phyloP scores from a whole-genome alignment of 306 rosid species.

The Begonia fuchsioides region DNA sequence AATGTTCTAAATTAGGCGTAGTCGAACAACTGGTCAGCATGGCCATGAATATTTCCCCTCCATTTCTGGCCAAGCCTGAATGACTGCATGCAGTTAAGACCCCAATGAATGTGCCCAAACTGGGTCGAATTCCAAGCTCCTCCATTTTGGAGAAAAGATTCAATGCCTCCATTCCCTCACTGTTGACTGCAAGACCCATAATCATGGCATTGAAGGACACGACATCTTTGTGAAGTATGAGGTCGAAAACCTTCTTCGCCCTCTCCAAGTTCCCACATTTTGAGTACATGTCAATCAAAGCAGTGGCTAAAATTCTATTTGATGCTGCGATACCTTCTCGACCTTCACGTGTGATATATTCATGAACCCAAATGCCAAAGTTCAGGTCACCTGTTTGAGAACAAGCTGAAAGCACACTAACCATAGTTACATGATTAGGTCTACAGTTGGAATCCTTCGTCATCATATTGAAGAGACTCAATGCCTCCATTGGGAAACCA shows the following conservation, averaged over 20 bases:
- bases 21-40: slow-evolving; percentile 13
- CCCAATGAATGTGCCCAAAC: slow-evolving; percentile 39
- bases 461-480: slow-evolving; percentile 34
- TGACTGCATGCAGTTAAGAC: slow-evolving; percentile 46
- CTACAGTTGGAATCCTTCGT: slow-evolving; percentile 14
- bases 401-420: slow-evolving; percentile 53
- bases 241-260: slow-evolving; percentile 47
- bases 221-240: slow-evolving; percentile 32
- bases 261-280: slow-evolving; percentile 43
- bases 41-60: slow-evolving; percentile 29
- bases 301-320: slow-evolving; percentile 47
- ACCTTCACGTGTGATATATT: slow-evolving; percentile 26
- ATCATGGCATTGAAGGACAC: slow-evolving; percentile 52
- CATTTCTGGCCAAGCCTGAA: slow-evolving; percentile 34
- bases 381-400: slow-evolving; percentile 51
- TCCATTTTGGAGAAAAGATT: slow-evolving; percentile 30
- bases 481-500: slow-evolving; percentile 36
- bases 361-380: slow-evolving; percentile 44
- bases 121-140: slow-evolving; percentile 31
- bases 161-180: slow-evolving; percentile 44
- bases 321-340: slow-evolving; percentile 23
- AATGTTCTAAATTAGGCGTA: slow-evolving; percentile 34
- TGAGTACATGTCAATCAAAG: slow-evolving; percentile 52
- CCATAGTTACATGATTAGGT: slow-evolving; percentile 50
- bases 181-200: slow-evolving; percentile 53